These are phyloP conservation scores for Prototheca stagnorum DNA, from an alignment of 163 green algal species.

Conservation along the genomic window DNA sequence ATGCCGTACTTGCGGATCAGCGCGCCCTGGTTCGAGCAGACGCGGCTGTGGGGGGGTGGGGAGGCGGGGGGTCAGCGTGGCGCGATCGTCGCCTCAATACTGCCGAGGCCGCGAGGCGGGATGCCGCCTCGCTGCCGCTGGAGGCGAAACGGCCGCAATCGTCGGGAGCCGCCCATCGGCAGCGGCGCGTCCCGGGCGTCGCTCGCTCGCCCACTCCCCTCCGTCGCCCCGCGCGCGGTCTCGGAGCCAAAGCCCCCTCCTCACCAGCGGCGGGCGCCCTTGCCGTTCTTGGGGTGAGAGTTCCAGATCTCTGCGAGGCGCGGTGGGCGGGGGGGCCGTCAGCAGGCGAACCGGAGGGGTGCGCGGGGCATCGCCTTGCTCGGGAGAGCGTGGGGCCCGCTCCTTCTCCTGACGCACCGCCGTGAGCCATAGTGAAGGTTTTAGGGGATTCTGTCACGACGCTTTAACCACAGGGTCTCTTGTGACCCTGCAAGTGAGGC, in stretches of 20 bases:
- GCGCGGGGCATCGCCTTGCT: too few relatives aligned
- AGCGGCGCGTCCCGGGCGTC: too few relatives aligned
- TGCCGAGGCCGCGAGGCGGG: neutral
- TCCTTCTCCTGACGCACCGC: slow-evolving; percentile 2
- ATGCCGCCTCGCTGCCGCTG: neutral
- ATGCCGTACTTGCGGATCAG: slow-evolving; percentile 99
- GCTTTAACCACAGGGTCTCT: slow-evolving; percentile 33
- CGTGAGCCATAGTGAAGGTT: slow-evolving; percentile 23
- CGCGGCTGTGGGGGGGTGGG: slow-evolving; percentile 74
- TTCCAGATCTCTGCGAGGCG: slow-evolving; percentile 82
- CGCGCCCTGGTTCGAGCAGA: slow-evolving; percentile 89
- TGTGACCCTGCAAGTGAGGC: slow-evolving; percentile 1
- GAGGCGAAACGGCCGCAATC: neutral
- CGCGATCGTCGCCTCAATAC: neutral
- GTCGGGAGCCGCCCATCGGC: too few relatives aligned
- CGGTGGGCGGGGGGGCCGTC: neutral
- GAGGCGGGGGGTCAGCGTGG: neutral
- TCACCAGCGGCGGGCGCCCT: slow-evolving; percentile 67
- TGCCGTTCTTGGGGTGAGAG: slow-evolving; percentile 78
- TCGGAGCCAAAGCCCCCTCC: too few relatives aligned
- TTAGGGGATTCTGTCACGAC: slow-evolving; percentile 2
- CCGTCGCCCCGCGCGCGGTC: too few relatives aligned
- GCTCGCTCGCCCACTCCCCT: too few relatives aligned
- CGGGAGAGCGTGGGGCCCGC: too few relatives aligned
- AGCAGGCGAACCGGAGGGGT: too few relatives aligned